Evolutionary conservation across 164 flowering plant genomes (phyloP), one percentile per base, ranked within the genome.

Genomic region (Liquidambar formosana): DNA sequence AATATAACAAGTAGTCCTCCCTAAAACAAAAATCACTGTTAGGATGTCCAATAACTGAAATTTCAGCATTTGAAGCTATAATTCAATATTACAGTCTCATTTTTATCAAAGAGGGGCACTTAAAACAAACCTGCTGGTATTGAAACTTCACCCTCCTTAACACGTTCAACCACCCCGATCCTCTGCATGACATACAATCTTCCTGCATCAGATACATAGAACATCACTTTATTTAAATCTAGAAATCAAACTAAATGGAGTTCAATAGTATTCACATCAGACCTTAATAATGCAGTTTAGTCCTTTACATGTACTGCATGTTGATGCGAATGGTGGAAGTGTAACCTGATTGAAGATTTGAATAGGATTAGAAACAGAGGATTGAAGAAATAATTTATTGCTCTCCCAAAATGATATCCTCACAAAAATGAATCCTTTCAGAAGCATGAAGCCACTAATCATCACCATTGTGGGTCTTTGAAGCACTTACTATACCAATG

Each of bases 261-360:
- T n/a, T n/a, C n/a, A n/a, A n/a, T n/a, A n/a, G n/a, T n/a, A n/a
- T n/a, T n/a, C n/a, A n/a, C n/a, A n/a, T n/a, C n/a, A n/a, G 11
- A 88, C 95, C 92, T 84, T 84, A 54, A 92, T 81, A 48, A 90
- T 74, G 54, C 77, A 83, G n/a, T 97, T 94, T 11, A 73, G 66
- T 25, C 99, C 99, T 81, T 78, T 89, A 73, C 99, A 94, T 46
- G 83, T 74, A 65, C 76, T 78, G 79, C 99, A 94, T 21, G 85
- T 92, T 71, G 96, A 78, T 26, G 89, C 85, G 77, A 94, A 94
- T 53, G 98, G 99, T 62, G 96, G 95, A 75, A 92, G 57, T 25
- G 96, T 89, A 54, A n/a, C n/a, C n/a, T n/a, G n/a, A n/a, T n/a
- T n/a, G n/a, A n/a, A n/a, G n/a, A n/a, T n/a, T n/a, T n/a, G 22